Percentiles rank a stretch among this genome's conserved stretches.
Evolutionary conservation across 2,329 filamentous ascomycete species (phyloP).

Genomic region (Pyricularia grisea): DNA sequence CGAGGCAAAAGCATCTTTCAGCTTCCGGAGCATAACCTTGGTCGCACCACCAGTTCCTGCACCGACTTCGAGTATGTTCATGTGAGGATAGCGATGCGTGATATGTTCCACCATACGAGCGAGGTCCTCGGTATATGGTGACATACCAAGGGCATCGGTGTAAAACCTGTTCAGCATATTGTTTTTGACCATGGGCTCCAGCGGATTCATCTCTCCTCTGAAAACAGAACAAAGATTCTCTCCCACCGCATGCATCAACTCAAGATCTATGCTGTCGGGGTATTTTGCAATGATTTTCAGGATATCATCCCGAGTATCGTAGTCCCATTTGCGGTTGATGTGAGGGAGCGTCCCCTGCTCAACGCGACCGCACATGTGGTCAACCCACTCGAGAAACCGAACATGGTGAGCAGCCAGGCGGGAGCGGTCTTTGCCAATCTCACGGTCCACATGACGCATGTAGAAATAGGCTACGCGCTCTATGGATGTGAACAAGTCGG

Average conservation of each 20-base stretch:
- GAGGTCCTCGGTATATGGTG: not conserved
- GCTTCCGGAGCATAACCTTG: constrained; percentile 16
- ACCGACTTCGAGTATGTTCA: constrained; percentile 16
- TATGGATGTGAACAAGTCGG: not conserved
- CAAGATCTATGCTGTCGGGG: constrained; percentile 6
- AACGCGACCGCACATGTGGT: not conserved
- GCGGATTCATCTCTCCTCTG: constrained; percentile 3
- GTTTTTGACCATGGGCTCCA: constrained; percentile 25
- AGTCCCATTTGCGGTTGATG: not conserved
- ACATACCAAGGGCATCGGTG: not conserved
- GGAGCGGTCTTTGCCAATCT: not conserved
- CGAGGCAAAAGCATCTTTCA: constrained; percentile 14
- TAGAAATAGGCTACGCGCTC: constrained; percentile 2
- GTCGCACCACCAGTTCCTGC: constrained; percentile 7
- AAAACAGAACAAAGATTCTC: constrained; percentile 6
- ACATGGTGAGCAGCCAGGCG: not conserved
- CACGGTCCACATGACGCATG: not conserved
- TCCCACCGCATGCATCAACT: constrained; percentile 8
- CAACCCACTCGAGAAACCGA: not conserved
- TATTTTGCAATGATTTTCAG: not conserved
- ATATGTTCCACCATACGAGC: not conserved
- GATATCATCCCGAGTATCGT: not conserved
- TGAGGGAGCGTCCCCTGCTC: not conserved
- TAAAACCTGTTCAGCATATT: constrained; percentile 24
- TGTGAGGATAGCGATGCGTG: constrained; percentile 23